phyloP scores from a whole-genome alignment of 2,329 filamentous ascomycete genomes.

The Rhytidhysteron rufulum region DNA sequence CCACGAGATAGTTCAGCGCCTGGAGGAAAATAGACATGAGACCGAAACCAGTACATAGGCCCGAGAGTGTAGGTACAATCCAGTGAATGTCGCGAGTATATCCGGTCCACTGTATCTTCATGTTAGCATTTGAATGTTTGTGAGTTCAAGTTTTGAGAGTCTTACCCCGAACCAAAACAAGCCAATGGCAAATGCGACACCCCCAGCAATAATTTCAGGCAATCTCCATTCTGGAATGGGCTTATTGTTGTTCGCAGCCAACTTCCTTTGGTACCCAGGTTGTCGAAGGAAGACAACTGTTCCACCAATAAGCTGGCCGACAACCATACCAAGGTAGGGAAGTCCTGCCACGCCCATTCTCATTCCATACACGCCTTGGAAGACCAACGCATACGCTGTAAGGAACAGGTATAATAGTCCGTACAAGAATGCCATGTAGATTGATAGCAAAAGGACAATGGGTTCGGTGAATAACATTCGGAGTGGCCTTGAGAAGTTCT shows the following conservation, averaged over 20 bases:
- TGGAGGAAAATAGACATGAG: conserved; percentile 57
- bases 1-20: conserved; percentile 58
- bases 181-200: conserved; percentile 40
- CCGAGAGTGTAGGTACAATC: conserved; percentile 41
- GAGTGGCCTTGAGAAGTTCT: conserved; percentile 52
- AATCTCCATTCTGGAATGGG: conserved; percentile 57
- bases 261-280: conserved; percentile 59
- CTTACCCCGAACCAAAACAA: conserved; percentile 38
- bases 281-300: conserved; percentile 60
- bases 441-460: conserved; percentile 43
- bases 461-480: conserved; percentile 43
- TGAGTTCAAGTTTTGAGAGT: too few species aligned
- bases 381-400: conserved; percentile 79
- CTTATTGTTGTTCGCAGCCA: conserved; percentile 46
- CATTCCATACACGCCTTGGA: conserved; percentile 68
- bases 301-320: conserved; percentile 67
- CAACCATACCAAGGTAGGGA: conserved; percentile 81
- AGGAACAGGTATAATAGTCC: conserved; percentile 80
- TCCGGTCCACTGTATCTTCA: conserved; percentile 38
- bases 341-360: conserved; percentile 68
- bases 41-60: conserved; percentile 55
- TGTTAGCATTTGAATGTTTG: too few species aligned
- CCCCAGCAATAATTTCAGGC: conserved; percentile 52
- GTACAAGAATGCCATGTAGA: conserved; percentile 47
- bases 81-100: conserved; percentile 43